Percentiles rank a stretch among this genome's conserved stretches.
Evolutionary conservation across 1,139 yeast species (phyloP).

Genomic region (Debaryomyces robertsiae): DNA sequence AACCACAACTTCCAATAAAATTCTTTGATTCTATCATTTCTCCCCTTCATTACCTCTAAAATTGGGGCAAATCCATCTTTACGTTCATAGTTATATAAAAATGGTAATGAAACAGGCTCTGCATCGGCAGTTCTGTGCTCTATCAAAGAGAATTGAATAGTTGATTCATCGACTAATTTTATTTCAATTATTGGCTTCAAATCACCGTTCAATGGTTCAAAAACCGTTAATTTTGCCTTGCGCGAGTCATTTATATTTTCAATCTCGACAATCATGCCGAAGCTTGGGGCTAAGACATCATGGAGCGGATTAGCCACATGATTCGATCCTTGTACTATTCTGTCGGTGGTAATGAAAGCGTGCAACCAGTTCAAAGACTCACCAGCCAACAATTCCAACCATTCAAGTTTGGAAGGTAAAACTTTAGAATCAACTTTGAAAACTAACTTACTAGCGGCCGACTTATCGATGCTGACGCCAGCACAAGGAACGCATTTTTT

Average conservation of each 20-base stretch:
- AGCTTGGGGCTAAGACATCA: conserved; percentile 75
- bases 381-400: conserved; percentile 88
- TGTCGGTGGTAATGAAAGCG: conserved; percentile 78
- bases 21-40: conserved; percentile 90
- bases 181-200: conserved; percentile 69
- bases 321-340: conserved; percentile 82
- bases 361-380: conserved; percentile 81
- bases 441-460: conserved; percentile 32
- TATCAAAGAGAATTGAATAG: conserved; percentile 72
- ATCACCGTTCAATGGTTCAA: conserved; percentile 74
- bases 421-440: conserved; percentile 40
- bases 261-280: conserved; percentile 66
- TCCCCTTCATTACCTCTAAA: conserved; percentile 82
- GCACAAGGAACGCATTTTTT: conserved; percentile 24
- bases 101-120: conserved; percentile 70
- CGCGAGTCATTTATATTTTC: conserved; percentile 49
- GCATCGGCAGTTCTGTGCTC: conserved; percentile 88
- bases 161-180: conserved; percentile 45
- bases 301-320: conserved; percentile 79
- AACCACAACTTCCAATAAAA: conserved; percentile 99
- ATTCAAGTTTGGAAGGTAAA: conserved; percentile 53
- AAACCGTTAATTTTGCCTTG: conserved; percentile 64
- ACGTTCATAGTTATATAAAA: conserved; percentile 79
- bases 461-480: conserved; percentile 41
- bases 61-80: conserved; percentile 94